A percentile compares a stretch with the other conserved stretches of the same genome.
phyloP scores from a whole-genome alignment of 192 early-diverging fungal genomes.

The Entrophospora sp. region DNA sequence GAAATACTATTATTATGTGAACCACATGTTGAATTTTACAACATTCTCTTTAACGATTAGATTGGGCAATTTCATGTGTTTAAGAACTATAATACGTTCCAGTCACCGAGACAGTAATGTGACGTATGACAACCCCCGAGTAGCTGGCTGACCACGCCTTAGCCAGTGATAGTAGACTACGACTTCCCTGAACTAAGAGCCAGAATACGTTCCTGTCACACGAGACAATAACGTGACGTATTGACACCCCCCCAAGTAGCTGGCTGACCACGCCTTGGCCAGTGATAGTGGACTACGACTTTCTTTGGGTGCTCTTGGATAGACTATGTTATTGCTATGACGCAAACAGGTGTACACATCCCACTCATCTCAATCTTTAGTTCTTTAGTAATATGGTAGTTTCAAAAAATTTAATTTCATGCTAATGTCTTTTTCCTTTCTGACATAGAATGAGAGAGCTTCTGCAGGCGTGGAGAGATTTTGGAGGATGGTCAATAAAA shows the following conservation, averaged over 20 bases:
- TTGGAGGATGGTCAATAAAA: too few relatives aligned
- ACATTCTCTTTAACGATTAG: too few relatives aligned
- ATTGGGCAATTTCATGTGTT: neutral
- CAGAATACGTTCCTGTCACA: constrained; percentile 9
- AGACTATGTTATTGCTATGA: constrained; percentile 11
- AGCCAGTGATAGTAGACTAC: too few relatives aligned
- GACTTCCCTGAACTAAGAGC: constrained; percentile 6
- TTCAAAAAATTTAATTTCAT: too few relatives aligned
- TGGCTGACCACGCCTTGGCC: constrained; percentile 5
- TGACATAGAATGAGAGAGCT: too few relatives aligned
- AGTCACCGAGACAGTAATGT: constrained; percentile 6
- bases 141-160: constrained; percentile 19
- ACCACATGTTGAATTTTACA: too few relatives aligned
- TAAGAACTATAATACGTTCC: constrained; percentile 16
- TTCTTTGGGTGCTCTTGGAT: constrained; percentile 8
- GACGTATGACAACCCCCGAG: constrained; percentile 8
- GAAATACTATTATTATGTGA: too few relatives aligned
- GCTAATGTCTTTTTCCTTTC: too few relatives aligned
- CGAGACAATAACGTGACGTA: constrained; percentile 14
- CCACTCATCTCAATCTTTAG: too few relatives aligned
- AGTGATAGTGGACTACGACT: constrained; percentile 9
- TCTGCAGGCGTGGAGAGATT: too few relatives aligned
- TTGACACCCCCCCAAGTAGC: constrained; percentile 16
- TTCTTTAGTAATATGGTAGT: too few relatives aligned
- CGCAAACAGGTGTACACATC: too few relatives aligned